Evolutionary conservation across 306 rosid genomes (phyloP), one percentile per base, ranked within the genome.

Genomic region (Vigna trinervia): DNA sequence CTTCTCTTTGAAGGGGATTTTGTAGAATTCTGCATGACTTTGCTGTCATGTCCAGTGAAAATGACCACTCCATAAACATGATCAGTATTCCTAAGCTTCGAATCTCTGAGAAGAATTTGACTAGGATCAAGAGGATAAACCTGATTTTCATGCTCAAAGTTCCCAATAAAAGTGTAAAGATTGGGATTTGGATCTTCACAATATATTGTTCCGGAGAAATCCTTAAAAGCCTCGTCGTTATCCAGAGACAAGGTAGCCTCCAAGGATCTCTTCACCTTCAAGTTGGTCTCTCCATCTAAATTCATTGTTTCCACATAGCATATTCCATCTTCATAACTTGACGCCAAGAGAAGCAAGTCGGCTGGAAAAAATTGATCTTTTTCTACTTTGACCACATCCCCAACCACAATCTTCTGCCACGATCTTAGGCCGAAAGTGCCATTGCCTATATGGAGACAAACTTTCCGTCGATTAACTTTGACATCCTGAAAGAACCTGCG

Each of bases 231-330:
- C 48, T 41, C 90, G 70, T 96, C 94, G 50, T 84, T 86, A 52
- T 87, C 91, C 52, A 92, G 83, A 45, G 96, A 76, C 70, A 86
- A 58, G 78, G 97, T 96, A 70, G 77, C 93, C 85, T 96, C 99
- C 91, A 92, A 89, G 56, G 90, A 86, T 86, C 99, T 89, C 85
- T 96, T 96, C 76, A 92, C 88, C 87, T 96, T 96, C 90, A 96
- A 86, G 84, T 92, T 96, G 47, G 98, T 96, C 88, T 96, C 98
- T 3, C 99, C 99, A 77, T 96, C 99, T 81, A 96, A 89, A 86
- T 96, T 96, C 98, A 96, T 96, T 7, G 98, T 96, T 88, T 96
- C 99, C 77, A 91, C 98, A 78, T 96, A 96, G 84, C 98, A 96
- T 80, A 96, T 92, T 52, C 99, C 99, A 78, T 96, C 99, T 81